Conservation (phyloP, 1,139 yeast genomes). For the Kluyveromyces sp. region DNA sequence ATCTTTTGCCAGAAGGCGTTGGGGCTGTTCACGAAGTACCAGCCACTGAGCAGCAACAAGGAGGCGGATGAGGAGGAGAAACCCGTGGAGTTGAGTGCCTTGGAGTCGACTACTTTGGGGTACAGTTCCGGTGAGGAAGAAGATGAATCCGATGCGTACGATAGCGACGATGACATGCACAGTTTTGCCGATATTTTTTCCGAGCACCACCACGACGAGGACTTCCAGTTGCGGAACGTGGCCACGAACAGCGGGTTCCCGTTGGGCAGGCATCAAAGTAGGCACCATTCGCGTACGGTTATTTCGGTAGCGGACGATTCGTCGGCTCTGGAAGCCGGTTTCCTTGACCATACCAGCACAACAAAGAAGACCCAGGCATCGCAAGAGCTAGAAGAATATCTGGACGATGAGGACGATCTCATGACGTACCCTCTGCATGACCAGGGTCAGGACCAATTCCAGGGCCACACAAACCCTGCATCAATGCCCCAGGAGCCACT, state of each 20-base stretch:
- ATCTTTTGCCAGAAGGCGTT: constrained; percentile 32
- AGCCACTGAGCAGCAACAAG: neutral
- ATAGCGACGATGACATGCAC: constrained; percentile 3
- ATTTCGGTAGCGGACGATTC: too few relatives aligned
- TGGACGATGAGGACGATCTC: too few relatives aligned
- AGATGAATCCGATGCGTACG: constrained; percentile 4
- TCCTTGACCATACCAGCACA: too few relatives aligned
- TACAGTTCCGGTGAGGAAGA: constrained; percentile 5
- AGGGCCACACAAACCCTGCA: too few relatives aligned
- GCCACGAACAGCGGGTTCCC: constrained; percentile 9
- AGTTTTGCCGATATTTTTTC: constrained; percentile 1
- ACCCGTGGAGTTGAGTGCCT: neutral
- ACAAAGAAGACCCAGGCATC: too few relatives aligned
- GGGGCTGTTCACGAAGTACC: constrained; percentile 13
- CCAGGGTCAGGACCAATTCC: too few relatives aligned
- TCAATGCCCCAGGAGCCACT: too few relatives aligned
- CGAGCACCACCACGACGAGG: constrained; percentile 3
- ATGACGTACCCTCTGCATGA: too few relatives aligned
- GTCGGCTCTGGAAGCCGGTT: too few relatives aligned
- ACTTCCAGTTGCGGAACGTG: constrained; percentile 9
- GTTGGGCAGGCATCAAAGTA: neutral
- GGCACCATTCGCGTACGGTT: neutral
- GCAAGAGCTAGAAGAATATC: too few relatives aligned
- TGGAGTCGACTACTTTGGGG: neutral
- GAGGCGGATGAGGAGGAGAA: neutral